These are phyloP conservation scores for Cylindrodendrum hubeiense DNA, from an alignment of 2,329 filamentous ascomycete species.

Conservation along the genomic window DNA sequence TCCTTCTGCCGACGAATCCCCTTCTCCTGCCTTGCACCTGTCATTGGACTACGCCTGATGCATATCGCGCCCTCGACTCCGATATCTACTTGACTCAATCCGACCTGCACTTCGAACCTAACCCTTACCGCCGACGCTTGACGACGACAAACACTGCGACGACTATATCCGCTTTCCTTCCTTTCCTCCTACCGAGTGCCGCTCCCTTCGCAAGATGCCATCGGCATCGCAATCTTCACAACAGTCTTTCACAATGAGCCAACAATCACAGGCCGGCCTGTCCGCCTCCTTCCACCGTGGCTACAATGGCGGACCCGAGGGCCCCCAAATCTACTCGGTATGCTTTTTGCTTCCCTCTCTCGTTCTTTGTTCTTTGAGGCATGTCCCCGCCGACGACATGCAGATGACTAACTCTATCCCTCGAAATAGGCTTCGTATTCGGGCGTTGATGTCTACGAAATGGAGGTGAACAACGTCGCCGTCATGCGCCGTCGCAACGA, in stretches of 20 bases:
- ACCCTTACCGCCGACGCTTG: background rate
- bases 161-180: background rate
- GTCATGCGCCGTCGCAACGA: constrained; percentile 97
- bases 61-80: constrained; percentile 15
- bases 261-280: constrained; percentile 60
- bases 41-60: constrained; percentile 25
- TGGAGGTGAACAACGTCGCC: constrained; percentile 93
- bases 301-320: constrained; percentile 53
- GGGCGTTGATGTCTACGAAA: constrained; percentile 96
- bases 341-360: constrained; percentile 37
- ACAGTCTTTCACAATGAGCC: constrained; percentile 69
- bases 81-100: constrained; percentile 7
- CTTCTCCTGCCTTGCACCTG: constrained; percentile 10
- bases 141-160: background rate
- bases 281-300: constrained; percentile 52
- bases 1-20: constrained; percentile 1
- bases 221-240: constrained; percentile 66
- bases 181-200: background rate
- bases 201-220: constrained; percentile 45
- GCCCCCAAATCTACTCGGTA: constrained; percentile 74
- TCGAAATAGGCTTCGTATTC: constrained; percentile 83
- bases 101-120: constrained; percentile 6
- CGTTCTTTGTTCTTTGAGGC: background rate
- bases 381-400: background rate
- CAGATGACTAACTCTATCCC: constrained; percentile 32